phyloP scores from a whole-genome alignment of 176 grass and related monocot genomes.

The Oryza meridionalis region DNA sequence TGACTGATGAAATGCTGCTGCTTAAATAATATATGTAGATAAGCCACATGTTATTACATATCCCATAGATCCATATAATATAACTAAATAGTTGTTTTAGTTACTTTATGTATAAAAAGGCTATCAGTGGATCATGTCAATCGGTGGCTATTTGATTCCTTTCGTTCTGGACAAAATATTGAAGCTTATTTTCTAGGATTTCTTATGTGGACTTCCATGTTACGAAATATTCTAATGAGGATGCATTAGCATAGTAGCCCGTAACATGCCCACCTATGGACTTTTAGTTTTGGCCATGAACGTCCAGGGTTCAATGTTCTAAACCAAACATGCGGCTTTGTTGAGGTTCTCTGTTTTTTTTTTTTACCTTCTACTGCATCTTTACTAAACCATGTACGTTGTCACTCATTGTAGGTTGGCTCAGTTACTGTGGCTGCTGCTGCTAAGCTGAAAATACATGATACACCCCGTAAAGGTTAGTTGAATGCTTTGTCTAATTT shows the following conservation, averaged over 20 bases:
- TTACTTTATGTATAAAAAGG: not conserved
- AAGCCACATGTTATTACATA: not conserved
- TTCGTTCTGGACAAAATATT: not conserved
- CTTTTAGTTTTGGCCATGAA: not conserved
- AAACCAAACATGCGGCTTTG: conserved; percentile 12
- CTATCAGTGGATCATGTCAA: not conserved
- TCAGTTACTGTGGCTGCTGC: not conserved
- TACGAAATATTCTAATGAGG: not conserved
- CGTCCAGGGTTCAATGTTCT: conserved; percentile 10
- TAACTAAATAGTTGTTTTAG: not conserved
- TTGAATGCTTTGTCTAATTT: too few relatives aligned
- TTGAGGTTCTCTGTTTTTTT: not conserved
- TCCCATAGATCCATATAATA: not conserved
- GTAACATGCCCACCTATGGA: not conserved
- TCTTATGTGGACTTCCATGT: not conserved
- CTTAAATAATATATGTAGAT: not conserved
- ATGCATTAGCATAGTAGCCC: not conserved
- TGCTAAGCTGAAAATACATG: conserved; percentile 18
- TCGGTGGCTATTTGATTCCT: not conserved
- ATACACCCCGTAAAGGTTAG: not conserved
- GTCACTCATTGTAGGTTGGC: conserved; percentile 34
- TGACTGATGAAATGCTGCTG: not conserved
- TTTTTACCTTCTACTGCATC: not conserved
- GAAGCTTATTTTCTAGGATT: not conserved
- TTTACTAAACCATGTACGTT: conserved; percentile 26